phyloP scores from a whole-genome alignment of 306 rosid genomes.

The Cucurbita argyrosperma region DNA sequence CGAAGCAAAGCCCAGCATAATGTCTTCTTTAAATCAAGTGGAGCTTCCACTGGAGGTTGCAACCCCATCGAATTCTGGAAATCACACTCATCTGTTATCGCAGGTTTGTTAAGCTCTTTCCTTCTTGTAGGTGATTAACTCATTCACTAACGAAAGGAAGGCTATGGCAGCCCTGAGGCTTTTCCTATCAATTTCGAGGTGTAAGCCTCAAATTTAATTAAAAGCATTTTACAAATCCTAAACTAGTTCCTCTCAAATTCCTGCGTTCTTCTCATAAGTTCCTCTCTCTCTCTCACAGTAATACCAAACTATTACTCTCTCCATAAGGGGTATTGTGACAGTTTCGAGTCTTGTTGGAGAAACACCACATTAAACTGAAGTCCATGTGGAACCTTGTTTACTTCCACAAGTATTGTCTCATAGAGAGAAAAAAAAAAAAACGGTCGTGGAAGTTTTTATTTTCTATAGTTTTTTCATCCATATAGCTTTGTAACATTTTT shows the following conservation, averaged over 20 bases:
- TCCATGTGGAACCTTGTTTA: background rate
- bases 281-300: background rate
- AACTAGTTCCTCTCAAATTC: background rate
- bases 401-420: background rate
- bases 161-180: background rate
- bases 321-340: background rate
- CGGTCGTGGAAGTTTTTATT: background rate
- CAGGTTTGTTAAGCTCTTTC: constrained; percentile 43
- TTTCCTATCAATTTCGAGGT: background rate
- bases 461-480: background rate
- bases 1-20: constrained; percentile 58
- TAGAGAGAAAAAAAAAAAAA: background rate
- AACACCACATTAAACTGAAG: background rate
- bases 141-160: too few species aligned
- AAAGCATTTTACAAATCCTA: background rate
- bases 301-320: background rate
- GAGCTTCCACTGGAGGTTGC: constrained; percentile 70
- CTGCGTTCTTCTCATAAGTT: background rate
- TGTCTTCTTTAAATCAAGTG: constrained; percentile 68
- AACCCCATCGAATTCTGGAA: constrained; percentile 51
- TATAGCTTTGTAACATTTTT: background rate
- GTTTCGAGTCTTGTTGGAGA: background rate
- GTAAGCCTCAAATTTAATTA: background rate
- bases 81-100: constrained; percentile 58
- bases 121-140: background rate